Percentiles rank a stretch among this genome's conserved stretches.
phyloP scores from a whole-genome alignment of 768 basidiomycete genomes.

The Rhizopogon vinicolor region DNA sequence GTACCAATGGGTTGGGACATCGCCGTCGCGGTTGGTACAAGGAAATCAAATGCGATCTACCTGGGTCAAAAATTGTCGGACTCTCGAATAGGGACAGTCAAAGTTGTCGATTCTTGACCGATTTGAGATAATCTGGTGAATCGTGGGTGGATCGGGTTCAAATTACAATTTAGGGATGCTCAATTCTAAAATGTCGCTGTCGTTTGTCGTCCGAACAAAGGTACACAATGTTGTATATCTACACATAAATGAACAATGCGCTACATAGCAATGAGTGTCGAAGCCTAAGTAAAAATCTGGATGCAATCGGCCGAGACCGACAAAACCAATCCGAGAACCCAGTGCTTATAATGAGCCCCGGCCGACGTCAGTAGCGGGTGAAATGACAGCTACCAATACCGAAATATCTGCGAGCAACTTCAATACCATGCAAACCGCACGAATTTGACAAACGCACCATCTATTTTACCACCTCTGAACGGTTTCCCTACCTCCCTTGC shows the following conservation, averaged over 20 bases:
- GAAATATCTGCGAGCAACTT: slow-evolving; percentile 47
- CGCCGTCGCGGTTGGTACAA: too few species aligned
- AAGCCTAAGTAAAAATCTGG: background rate
- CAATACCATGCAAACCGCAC: background rate
- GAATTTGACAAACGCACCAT: slow-evolving; percentile 46
- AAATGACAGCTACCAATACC: slow-evolving; percentile 62
- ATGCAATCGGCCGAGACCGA: background rate
- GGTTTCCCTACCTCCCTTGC: slow-evolving; percentile 68
- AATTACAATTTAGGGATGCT: too few species aligned
- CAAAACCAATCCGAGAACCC: background rate
- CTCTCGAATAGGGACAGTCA: too few species aligned
- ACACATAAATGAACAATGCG: background rate
- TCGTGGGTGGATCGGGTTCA: too few species aligned
- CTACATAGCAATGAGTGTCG: background rate
- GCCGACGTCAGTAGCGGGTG: slow-evolving; percentile 33
- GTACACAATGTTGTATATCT: too few species aligned
- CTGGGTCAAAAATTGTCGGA: too few species aligned
- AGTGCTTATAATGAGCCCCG: slow-evolving; percentile 7
- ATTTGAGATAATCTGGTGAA: too few species aligned
- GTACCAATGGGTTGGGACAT: slow-evolving; percentile 1
- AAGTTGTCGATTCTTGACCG: too few species aligned
- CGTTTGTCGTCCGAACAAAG: too few species aligned
- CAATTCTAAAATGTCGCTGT: too few species aligned
- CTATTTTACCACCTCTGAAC: slow-evolving; percentile 80
- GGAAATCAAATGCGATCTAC: too few species aligned